phyloP scores from a whole-genome alignment of 2,329 filamentous ascomycete genomes.

The Knoxdaviesia capensis region DNA sequence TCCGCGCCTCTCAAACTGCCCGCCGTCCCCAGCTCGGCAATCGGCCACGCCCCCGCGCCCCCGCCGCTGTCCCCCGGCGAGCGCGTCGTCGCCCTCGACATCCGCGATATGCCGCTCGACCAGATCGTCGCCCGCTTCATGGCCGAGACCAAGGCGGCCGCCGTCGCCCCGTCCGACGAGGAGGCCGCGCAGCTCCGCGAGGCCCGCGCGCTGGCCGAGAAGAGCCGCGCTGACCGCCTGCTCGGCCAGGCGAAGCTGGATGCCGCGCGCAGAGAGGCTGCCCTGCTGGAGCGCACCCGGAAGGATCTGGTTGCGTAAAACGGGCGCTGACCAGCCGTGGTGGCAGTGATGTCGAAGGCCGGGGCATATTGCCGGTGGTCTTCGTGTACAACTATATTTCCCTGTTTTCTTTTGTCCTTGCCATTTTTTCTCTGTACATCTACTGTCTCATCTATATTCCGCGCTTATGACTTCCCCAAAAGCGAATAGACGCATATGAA shows the following conservation, averaged over 20 bases:
- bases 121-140: slow-evolving; percentile 45
- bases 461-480: no score
- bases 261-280: slow-evolving; percentile 3
- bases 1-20: slow-evolving; percentile 16
- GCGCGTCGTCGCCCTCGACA: slow-evolving; percentile 34
- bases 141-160: slow-evolving; percentile 36
- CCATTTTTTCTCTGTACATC: neutral
- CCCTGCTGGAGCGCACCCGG: slow-evolving; percentile 3
- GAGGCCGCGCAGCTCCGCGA: slow-evolving; percentile 28
- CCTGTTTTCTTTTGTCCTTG: neutral
- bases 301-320: slow-evolving; percentile 1
- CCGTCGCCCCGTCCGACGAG: slow-evolving; percentile 34
- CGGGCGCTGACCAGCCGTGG: no score
- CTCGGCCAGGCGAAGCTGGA: slow-evolving; percentile 2
- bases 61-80: slow-evolving; percentile 23
- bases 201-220: neutral
- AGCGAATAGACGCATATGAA: no score
- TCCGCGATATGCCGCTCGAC: slow-evolving; percentile 39
- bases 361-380: no score
- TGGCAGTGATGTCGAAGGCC: no score
- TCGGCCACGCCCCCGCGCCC: slow-evolving; percentile 26
- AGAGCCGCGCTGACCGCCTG: slow-evolving; percentile 1
- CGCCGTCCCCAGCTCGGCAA: slow-evolving; percentile 19
- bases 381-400: neutral
- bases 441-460: no score